Evolutionary conservation across 106 monocot species (phyloP).

Genomic region (Apostasia shenzhenica): DNA sequence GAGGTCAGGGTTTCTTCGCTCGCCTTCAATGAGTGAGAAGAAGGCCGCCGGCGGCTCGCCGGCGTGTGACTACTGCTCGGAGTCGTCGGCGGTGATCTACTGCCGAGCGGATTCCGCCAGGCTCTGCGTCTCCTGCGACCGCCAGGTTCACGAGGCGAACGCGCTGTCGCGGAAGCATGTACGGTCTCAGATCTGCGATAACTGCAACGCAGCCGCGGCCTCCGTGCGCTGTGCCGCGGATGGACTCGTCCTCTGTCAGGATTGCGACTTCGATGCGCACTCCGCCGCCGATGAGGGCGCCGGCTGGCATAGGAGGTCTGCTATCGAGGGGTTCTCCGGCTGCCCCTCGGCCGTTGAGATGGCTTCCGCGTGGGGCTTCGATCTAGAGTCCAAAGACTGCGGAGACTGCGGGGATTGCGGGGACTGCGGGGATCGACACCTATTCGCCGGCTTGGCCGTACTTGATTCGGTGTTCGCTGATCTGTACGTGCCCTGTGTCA

Average conservation of each 20-base stretch:
- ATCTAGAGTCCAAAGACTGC: conserved; percentile 18
- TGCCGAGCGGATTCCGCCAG: conserved; percentile 70
- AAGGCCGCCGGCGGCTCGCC: background rate
- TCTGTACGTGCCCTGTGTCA: conserved; percentile 16
- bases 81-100: conserved; percentile 44
- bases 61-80: conserved; percentile 61
- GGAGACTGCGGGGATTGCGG: background rate
- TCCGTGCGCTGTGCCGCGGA: conserved; percentile 22
- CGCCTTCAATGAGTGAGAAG: background rate
- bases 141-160: conserved; percentile 65
- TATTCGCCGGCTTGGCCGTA: background rate
- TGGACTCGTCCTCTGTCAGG: conserved; percentile 48
- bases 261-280: conserved; percentile 38
- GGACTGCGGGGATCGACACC: conserved; percentile 1
- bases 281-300: background rate
- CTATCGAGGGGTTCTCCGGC: conserved; percentile 61
- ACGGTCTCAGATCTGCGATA: conserved; percentile 60
- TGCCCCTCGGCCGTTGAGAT: conserved; percentile 51
- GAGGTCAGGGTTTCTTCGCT: background rate
- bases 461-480: conserved; percentile 17
- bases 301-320: background rate
- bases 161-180: conserved; percentile 59
- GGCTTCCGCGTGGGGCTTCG: conserved; percentile 46
- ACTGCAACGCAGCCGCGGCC: conserved; percentile 44
- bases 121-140: conserved; percentile 77